Conservation (phyloP, 2,329 filamentous ascomycete species). For the Colletotrichum graminicola region DNA sequence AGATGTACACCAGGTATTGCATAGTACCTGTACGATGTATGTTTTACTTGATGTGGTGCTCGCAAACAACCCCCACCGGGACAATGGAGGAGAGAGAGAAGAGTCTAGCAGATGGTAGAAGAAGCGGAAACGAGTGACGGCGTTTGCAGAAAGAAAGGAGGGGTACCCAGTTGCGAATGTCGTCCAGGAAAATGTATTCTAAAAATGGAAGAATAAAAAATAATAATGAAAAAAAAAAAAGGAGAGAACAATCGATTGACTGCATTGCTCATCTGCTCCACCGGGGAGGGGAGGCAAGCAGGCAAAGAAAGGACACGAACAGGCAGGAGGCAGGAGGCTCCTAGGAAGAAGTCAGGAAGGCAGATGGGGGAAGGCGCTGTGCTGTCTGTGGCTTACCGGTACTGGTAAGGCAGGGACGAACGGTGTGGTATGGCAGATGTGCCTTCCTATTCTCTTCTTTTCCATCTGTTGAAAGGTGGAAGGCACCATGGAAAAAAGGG, state of each 20-base stretch:
- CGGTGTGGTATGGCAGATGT: slow-evolving; percentile 7
- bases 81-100: slow-evolving; percentile 5
- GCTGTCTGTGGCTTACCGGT: no score
- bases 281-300: not conserved
- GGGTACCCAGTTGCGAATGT: not conserved
- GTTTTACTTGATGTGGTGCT: not conserved
- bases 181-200: not conserved
- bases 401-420: not conserved
- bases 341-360: not conserved
- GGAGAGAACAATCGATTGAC: no score
- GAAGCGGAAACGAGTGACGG: slow-evolving; percentile 8
- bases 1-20: no score
- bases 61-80: not conserved
- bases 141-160: not conserved
- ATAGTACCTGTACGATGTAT: no score
- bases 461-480: slow-evolving; percentile 23
- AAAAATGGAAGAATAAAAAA: not conserved
- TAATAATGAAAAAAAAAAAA: no score
- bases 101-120: slow-evolving; percentile 25
- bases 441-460: slow-evolving; percentile 37
- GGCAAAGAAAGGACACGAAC: not conserved
- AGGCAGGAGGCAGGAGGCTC: not conserved
- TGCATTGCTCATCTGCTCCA: not conserved
- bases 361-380: not conserved
- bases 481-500: slow-evolving; percentile 16